phyloP scores from a whole-genome alignment of 2,329 filamentous ascomycete genomes.

The Hypoxylon rubiginosum region DNA sequence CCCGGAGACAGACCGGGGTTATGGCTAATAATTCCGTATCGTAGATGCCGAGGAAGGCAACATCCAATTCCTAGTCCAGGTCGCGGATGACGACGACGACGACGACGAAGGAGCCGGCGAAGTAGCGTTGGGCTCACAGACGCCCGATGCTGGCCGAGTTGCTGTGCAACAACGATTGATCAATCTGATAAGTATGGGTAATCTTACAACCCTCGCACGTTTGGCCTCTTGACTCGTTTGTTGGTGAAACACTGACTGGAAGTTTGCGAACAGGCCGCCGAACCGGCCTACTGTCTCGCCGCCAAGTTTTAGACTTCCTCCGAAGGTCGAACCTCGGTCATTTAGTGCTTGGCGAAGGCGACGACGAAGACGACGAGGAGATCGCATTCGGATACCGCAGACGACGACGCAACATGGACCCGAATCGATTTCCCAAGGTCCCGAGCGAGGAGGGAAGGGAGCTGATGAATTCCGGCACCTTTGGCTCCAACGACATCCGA shows the following conservation, averaged over 20 bases:
- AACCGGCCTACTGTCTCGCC: slow-evolving; percentile 48
- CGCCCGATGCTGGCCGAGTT: slow-evolving; percentile 35
- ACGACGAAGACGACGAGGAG: slow-evolving; percentile 50
- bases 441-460: slow-evolving; percentile 82
- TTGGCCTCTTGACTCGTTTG: background rate
- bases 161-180: slow-evolving; percentile 43
- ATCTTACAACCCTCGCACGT: background rate
- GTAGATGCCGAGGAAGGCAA: slow-evolving; percentile 50
- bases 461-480: slow-evolving; percentile 85
- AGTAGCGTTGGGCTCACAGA: slow-evolving; percentile 38
- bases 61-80: slow-evolving; percentile 49
- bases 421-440: slow-evolving; percentile 80
- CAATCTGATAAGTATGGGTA: slow-evolving; percentile 47
- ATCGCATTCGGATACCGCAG: slow-evolving; percentile 61
- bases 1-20: background rate
- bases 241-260: slow-evolving; percentile 51
- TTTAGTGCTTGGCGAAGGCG: slow-evolving; percentile 53
- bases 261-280: slow-evolving; percentile 42
- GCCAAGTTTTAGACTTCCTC: slow-evolving; percentile 59
- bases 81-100: slow-evolving; percentile 51
- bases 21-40: slow-evolving; percentile 30
- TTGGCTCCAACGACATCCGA: slow-evolving; percentile 74
- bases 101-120: background rate
- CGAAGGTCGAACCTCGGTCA: slow-evolving; percentile 56
- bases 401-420: slow-evolving; percentile 59